phyloP scores from a whole-genome alignment of 768 basidiomycete genomes.

The Trametes sanguinea region DNA sequence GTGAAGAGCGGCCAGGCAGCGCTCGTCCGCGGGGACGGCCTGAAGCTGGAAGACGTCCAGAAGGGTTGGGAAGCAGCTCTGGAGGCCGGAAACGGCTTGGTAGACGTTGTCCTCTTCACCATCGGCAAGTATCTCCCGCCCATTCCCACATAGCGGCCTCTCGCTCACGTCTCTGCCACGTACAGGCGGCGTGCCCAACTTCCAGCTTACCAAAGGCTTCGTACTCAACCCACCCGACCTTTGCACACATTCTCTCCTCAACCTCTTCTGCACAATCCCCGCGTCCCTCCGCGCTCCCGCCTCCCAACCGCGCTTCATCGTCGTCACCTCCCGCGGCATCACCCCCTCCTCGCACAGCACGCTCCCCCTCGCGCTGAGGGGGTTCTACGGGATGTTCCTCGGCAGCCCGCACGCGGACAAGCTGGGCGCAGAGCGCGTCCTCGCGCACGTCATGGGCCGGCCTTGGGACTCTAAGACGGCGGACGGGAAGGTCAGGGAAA shows the following conservation, averaged over 20 bases:
- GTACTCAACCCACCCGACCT: constrained; percentile 55
- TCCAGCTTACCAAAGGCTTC: constrained; percentile 50
- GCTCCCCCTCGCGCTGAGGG: constrained; percentile 51
- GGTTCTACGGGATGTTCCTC: constrained; percentile 50
- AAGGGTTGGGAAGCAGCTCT: constrained; percentile 48
- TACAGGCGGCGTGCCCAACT: constrained; percentile 49
- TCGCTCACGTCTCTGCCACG: neutral
- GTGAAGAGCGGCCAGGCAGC: constrained; percentile 52
- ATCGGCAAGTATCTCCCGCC: constrained; percentile 47
- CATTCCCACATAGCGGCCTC: constrained; percentile 3
- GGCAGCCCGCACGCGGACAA: constrained; percentile 59
- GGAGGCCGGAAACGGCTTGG: constrained; percentile 28
- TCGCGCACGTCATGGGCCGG: constrained; percentile 52
- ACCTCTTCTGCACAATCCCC: constrained; percentile 57
- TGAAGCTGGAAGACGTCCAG: constrained; percentile 51
- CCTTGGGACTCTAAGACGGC: constrained; percentile 40
- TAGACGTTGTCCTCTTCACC: constrained; percentile 62
- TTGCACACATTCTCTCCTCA: constrained; percentile 57
- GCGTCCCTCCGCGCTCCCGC: constrained; percentile 27
- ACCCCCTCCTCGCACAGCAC: constrained; percentile 44
- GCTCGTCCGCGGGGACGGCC: constrained; percentile 62
- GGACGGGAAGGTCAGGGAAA: constrained; percentile 41
- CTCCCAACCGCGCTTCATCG: constrained; percentile 51
- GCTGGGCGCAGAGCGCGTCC: constrained; percentile 53
- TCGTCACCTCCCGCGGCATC: constrained; percentile 55